These are phyloP conservation scores for Moelleriella libera DNA, from an alignment of 2,329 filamentous ascomycete genomes.

Conservation along the genomic window DNA sequence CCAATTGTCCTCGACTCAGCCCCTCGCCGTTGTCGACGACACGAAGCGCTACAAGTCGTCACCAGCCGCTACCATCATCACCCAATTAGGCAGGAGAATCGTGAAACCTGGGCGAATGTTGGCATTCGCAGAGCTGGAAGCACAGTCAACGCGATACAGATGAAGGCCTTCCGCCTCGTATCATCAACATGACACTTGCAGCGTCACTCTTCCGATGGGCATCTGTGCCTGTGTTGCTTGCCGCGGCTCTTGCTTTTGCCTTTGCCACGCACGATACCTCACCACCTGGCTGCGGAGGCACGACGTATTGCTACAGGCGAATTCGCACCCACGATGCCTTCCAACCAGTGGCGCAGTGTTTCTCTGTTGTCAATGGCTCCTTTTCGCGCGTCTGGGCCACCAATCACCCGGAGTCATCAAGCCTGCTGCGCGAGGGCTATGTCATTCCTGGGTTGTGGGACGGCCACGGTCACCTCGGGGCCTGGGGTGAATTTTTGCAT, in stretches of 20 bases:
- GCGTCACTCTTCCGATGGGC: not conserved
- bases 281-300: not conserved
- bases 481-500: conserved; percentile 53
- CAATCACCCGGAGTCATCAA: not conserved
- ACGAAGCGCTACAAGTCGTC: too few species aligned
- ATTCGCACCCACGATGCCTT: conserved; percentile 21
- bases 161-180: not conserved
- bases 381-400: conserved; percentile 32
- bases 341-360: conserved; percentile 33
- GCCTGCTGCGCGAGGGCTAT: conserved; percentile 23
- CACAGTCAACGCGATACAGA: too few species aligned
- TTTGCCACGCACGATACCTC: not conserved
- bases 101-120: too few species aligned
- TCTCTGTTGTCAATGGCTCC: conserved; percentile 35
- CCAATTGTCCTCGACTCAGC: too few species aligned
- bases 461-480: conserved; percentile 52
- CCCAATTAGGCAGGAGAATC: too few species aligned
- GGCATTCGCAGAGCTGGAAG: too few species aligned
- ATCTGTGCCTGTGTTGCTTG: not conserved
- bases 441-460: conserved; percentile 58
- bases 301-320: conserved; percentile 22
- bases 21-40: too few species aligned
- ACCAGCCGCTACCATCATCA: too few species aligned
- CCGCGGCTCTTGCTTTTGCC: not conserved
- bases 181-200: not conserved